Conservation (phyloP, 1,284 basidiomycete genomes). For the Singerocomus rubriflavus region DNA sequence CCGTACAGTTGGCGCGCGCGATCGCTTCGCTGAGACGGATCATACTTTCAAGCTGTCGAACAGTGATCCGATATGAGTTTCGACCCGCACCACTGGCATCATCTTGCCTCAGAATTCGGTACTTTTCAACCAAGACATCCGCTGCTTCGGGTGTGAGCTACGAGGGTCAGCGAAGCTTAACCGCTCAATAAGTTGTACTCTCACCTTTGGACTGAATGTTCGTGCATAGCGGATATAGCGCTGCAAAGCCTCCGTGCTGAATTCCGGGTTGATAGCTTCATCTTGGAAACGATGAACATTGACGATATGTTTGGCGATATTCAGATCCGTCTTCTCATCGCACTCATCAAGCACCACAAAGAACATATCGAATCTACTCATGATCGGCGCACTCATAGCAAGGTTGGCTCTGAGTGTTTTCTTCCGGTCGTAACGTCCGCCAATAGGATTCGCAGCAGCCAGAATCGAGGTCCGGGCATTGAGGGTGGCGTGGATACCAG, state of each 20-base stretch:
- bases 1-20: slow-evolving; percentile 92
- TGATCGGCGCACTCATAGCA: slow-evolving; percentile 98
- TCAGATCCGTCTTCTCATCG: slow-evolving; percentile 88
- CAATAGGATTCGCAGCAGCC: slow-evolving; percentile 96
- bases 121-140: slow-evolving; percentile 94
- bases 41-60: slow-evolving; percentile 96
- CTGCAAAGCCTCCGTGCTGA: slow-evolving; percentile 95
- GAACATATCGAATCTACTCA: slow-evolving; percentile 99
- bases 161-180: slow-evolving; percentile 6
- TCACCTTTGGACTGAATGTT: slow-evolving; percentile 94
- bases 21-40: slow-evolving; percentile 97
- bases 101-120: slow-evolving; percentile 88
- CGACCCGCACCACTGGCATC: slow-evolving; percentile 85
- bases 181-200: background rate
- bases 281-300: slow-evolving; percentile 97
- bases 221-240: slow-evolving; percentile 95
- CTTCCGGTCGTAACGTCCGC: slow-evolving; percentile 96
- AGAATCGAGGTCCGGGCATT: slow-evolving; percentile 98
- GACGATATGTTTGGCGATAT: slow-evolving; percentile 96
- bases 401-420: slow-evolving; percentile 93
- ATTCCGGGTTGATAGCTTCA: slow-evolving; percentile 93
- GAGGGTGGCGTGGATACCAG: slow-evolving; percentile 97
- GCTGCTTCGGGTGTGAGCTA: slow-evolving; percentile 92
- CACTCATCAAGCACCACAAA: slow-evolving; percentile 99
- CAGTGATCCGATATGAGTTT: slow-evolving; percentile 95